These are phyloP conservation scores for Russula griseocarnosa DNA, from an alignment of 768 basidiomycete species.

Conservation along the genomic window DNA sequence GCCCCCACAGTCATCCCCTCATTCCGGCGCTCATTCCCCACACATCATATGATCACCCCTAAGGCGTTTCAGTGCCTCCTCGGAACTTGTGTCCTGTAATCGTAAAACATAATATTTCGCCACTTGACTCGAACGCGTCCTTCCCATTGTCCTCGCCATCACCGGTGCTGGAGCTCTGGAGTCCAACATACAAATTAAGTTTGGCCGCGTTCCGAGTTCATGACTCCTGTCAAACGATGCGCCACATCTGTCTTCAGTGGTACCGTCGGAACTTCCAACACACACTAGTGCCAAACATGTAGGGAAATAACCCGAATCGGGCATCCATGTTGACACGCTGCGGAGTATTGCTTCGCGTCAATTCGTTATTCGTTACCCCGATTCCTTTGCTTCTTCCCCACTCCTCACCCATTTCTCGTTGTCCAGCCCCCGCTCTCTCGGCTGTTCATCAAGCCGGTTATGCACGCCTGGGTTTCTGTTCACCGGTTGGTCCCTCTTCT, in stretches of 20 bases:
- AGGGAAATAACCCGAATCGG: conserved; percentile 6
- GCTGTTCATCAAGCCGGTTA: neutral
- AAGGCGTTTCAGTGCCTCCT: neutral
- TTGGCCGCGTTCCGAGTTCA: conserved; percentile 7
- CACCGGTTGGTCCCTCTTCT: conserved; percentile 9
- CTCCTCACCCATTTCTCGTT: neutral
- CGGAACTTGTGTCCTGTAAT: conserved; percentile 2
- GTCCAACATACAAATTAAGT: neutral
- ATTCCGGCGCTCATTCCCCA: conserved; percentile 16
- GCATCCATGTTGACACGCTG: neutral
- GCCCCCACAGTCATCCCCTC: conserved; percentile 3
- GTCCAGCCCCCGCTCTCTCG: neutral
- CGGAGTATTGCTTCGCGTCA: neutral
- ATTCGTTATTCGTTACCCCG: neutral
- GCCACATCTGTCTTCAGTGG: conserved; percentile 8
- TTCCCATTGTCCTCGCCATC: neutral
- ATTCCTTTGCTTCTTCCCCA: neutral
- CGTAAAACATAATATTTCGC: neutral
- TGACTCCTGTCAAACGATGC: conserved; percentile 3
- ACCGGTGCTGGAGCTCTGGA: neutral
- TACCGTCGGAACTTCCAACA: conserved; percentile 1
- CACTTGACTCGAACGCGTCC: neutral
- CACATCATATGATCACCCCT: conserved; percentile 21
- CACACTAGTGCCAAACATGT: neutral
- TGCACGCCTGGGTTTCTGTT: neutral